Base-by-base conservation (phyloP, 2,329 filamentous ascomycete genomes). In the Periconia macrospinosa region DNA sequence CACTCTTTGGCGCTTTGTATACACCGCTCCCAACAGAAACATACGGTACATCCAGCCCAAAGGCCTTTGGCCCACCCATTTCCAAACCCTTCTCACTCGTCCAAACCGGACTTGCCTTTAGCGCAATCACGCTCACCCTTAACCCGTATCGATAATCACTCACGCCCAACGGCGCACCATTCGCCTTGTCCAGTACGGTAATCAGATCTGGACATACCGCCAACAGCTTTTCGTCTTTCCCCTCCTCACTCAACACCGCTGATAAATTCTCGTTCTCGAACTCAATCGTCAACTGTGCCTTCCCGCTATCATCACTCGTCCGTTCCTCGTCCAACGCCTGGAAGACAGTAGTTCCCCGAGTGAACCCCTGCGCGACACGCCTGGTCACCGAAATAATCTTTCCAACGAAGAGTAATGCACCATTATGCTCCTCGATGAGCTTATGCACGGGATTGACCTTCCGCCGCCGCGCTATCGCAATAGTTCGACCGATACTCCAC, bases 181-280 rank as follows among this genome's bases (percentile, higher is more conserved):
- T 47, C 19, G 47, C 47, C 18, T 51, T 40, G 33, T 47, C 50
- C 15, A 56, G 45, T 11, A 56, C 23, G 1, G 46, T 50, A 13
- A 56, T 53, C 14, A 56, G 30, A 44, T 56, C 50, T 15, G 54
- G 54, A 30, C 47, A 49, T 6, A 49, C 30, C 10, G 47, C 47
- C 23, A 49, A 19, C 37, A 49, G 30, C 3, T 13, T 11, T 6
- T 49, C 47, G 10, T 49, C 19, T n/a, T 41, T n/a, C 3, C 47
- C 47, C 3, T 14, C 9, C n/a, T 49, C 30, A 15, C 20, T 35
- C 19, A 48, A 33, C 18, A 44, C 45, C 9, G 50, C 54, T 15
- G 46, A 56, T 5, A 56, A 45, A 40, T 53, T 49, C 33, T 53
- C 54, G 41, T 56, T 56, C 41, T 56, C 45, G 33, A 56, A 53